These are phyloP conservation scores for Hymenoscyphus fructigenus DNA, from an alignment of 2,329 filamentous ascomycete genomes.

Conservation along the genomic window DNA sequence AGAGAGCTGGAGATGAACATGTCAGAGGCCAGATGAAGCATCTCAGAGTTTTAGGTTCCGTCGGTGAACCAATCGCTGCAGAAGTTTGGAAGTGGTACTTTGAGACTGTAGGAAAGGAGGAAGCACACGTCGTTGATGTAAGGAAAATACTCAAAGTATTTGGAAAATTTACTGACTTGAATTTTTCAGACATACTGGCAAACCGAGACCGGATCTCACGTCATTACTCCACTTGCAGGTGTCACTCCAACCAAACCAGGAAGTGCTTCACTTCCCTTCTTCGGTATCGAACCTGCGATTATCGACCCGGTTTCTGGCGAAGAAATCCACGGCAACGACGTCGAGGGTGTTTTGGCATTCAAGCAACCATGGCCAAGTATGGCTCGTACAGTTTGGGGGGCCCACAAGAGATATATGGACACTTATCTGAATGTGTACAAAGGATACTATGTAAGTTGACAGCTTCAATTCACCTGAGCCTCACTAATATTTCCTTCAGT, in stretches of 20 bases:
- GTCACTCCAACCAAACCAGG: conserved; percentile 96
- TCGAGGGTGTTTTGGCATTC: conserved; percentile 57
- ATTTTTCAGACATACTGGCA: conserved; percentile 90
- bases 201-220: conserved; percentile 96
- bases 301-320: conserved; percentile 94
- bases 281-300: conserved; percentile 95
- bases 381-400: conserved; percentile 96
- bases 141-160: conserved; percentile 43
- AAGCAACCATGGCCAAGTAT: conserved; percentile 99
- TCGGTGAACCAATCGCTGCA: conserved; percentile 95
- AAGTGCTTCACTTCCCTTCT: conserved; percentile 94
- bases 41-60: conserved; percentile 86
- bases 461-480: conserved; percentile 5
- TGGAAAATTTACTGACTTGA: conserved; percentile 25
- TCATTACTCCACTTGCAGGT: conserved; percentile 90
- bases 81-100: conserved; percentile 99
- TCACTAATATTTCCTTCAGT: conserved; percentile 47
- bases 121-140: conserved; percentile 92
- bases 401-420: conserved; percentile 98
- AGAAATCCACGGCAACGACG: conserved; percentile 79
- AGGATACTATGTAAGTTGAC: conserved; percentile 85
- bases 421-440: conserved; percentile 98
- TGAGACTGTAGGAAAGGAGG: conserved; percentile 88
- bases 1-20: conserved; percentile 91
- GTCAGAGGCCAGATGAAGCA: conserved; percentile 88